These are phyloP conservation scores for Aspergillus puulaauensis DNA, from an alignment of 2,329 filamentous ascomycete species.

Conservation along the genomic window DNA sequence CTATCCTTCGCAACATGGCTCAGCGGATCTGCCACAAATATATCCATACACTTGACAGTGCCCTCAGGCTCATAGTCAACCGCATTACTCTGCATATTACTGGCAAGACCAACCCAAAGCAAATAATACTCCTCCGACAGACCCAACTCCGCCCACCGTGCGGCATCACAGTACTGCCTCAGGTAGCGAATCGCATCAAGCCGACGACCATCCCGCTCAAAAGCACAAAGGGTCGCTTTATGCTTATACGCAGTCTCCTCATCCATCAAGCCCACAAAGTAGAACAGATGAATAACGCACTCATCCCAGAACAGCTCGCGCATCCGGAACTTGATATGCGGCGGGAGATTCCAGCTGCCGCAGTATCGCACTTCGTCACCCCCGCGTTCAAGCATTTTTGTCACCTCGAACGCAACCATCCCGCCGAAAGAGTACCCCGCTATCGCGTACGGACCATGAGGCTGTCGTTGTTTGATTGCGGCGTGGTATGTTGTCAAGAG, in stretches of 20 bases:
- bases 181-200: not conserved
- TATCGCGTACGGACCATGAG: not conserved
- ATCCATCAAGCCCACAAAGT: constrained; percentile 39
- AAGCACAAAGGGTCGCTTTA: not conserved
- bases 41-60: constrained; percentile 38
- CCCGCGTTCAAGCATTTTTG: not conserved
- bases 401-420: not conserved
- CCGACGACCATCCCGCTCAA: too few relatives aligned
- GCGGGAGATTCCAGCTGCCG: constrained; percentile 36
- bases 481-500: not conserved
- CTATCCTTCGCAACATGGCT: constrained; percentile 2
- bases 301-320: constrained; percentile 39
- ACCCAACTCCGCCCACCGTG: too few relatives aligned
- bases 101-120: too few relatives aligned
- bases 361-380: not conserved
- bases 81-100: too few relatives aligned
- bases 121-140: too few relatives aligned
- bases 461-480: not conserved
- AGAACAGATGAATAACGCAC: constrained; percentile 41
- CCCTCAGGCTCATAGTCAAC: constrained; percentile 47
- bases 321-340: constrained; percentile 48
- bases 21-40: constrained; percentile 41
- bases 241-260: not conserved
- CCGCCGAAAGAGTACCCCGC: not conserved
- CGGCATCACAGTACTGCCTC: not conserved